phyloP scores from a whole-genome alignment of 2,329 filamentous ascomycete genomes.

The Colletotrichum orbiculare region DNA sequence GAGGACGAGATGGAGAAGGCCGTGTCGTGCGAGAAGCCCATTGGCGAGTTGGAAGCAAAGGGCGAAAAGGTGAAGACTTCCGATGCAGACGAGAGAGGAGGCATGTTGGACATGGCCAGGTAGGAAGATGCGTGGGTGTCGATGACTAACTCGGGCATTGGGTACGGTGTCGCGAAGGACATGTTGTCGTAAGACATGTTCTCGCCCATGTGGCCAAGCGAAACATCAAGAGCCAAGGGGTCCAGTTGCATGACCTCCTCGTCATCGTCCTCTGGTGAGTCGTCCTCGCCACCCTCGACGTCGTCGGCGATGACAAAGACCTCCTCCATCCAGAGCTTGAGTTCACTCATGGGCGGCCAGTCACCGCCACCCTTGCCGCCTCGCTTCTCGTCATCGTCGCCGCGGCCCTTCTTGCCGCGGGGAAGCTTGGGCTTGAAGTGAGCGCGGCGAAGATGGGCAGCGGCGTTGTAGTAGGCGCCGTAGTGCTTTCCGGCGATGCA shows the following conservation, averaged over 20 bases:
- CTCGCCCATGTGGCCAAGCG: slow-evolving; percentile 34
- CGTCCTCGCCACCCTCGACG: slow-evolving; percentile 41
- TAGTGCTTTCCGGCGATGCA: slow-evolving; percentile 84
- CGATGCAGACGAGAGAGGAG: slow-evolving; percentile 28
- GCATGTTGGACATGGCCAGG: slow-evolving; percentile 30
- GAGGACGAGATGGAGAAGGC: slow-evolving; percentile 36
- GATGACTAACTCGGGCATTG: slow-evolving; percentile 32
- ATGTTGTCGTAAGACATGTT: slow-evolving; percentile 30
- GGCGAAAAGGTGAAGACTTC: slow-evolving; percentile 33
- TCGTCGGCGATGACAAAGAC: slow-evolving; percentile 55
- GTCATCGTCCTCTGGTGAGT: slow-evolving; percentile 42
- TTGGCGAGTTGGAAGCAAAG: slow-evolving; percentile 29
- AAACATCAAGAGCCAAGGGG: slow-evolving; percentile 29
- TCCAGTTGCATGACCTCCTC: slow-evolving; percentile 27
- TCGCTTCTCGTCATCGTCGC: slow-evolving; percentile 58
- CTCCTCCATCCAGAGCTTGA: slow-evolving; percentile 71
- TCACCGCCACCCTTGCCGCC: slow-evolving; percentile 66
- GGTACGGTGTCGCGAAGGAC: slow-evolving; percentile 20
- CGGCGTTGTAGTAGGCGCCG: slow-evolving; percentile 93
- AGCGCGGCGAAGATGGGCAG: slow-evolving; percentile 86
- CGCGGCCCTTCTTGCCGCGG: slow-evolving; percentile 55
- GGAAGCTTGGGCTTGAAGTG: slow-evolving; percentile 80
- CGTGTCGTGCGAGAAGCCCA: slow-evolving; percentile 34
- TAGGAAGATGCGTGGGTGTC: slow-evolving; percentile 29
- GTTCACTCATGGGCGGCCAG: slow-evolving; percentile 66